Base-by-base conservation (phyloP, 768 basidiomycete genomes). In the Harrya chromipes region DNA sequence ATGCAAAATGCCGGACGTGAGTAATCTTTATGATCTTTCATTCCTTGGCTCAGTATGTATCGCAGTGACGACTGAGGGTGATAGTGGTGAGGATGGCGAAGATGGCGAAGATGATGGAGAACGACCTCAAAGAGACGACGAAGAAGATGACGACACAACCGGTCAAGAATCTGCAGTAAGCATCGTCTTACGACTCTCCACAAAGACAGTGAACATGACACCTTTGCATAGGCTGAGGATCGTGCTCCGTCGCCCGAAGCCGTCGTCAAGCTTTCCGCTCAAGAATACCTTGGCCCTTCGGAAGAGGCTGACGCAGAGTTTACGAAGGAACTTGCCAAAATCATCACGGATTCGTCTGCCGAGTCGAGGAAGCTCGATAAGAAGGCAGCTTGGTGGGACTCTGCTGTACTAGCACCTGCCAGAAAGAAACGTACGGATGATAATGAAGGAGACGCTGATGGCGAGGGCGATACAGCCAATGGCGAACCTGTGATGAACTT, bases 231-330 rank as follows among this genome's bases (percentile, higher is more conserved):
- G 84, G 65, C 72, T 27, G 81, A 81, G 36, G 85, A 87, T 47
- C 82, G 89, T 19, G 80, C 87, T 0, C 82, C 86, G 4, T 92
- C 90, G 13, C 92, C 92, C 4, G 92, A 94, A n/a, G 71, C 83
- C 42, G 80, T 87, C 11, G 78, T 93, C 11, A 76, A 93, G 37
- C 78, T 85, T 29, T 82, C 84, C 24, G 70, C 76, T 24, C 82
- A 86, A 57, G 91, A 94, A 61, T 74, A 77, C 48, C 73, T 90
- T 35, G 92, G 91, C 7, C 88, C 90, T 1, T 83, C 87, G 9
- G 86, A 91, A 56, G 93, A 94, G 62, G 92, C 88, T 17, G 90
- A 95, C 40, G 88, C 84, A 2, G 95, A 94, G 29, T 99, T 99
- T 61, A 90, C 87, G 9, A 92, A 92, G 65, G 97, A 98, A 65